phyloP scores from a whole-genome alignment of 2,329 filamentous ascomycete species.

The Fusarium multiceps region DNA sequence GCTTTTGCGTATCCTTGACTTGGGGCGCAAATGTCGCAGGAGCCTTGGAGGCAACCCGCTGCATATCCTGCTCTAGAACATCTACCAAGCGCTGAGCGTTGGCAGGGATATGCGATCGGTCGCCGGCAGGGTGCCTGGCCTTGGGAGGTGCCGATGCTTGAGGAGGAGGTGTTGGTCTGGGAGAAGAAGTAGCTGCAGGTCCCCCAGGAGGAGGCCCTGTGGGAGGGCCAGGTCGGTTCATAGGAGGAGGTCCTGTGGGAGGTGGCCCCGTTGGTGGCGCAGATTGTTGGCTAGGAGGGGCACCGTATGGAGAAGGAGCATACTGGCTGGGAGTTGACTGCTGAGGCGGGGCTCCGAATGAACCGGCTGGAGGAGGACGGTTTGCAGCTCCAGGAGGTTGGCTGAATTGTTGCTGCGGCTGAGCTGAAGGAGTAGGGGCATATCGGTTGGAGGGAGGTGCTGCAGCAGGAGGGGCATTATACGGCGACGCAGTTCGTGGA shows the following conservation, averaged over 20 bases:
- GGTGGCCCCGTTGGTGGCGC: constrained; percentile 56
- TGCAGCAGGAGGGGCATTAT: constrained; percentile 80
- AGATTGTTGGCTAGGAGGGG: constrained; percentile 51
- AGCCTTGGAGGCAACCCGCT: constrained; percentile 86
- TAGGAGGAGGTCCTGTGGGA: constrained; percentile 50
- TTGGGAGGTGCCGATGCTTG: constrained; percentile 61
- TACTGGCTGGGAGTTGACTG: constrained; percentile 66
- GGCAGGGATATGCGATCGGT: constrained; percentile 87
- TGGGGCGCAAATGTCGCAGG: constrained; percentile 88
- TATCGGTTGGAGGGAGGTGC: constrained; percentile 81
- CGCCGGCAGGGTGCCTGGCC: constrained; percentile 80
- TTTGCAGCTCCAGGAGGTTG: constrained; percentile 58
- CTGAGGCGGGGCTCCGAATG: constrained; percentile 59
- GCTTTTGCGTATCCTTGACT: constrained; percentile 93
- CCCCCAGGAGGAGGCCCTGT: constrained; percentile 48
- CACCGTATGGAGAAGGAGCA: constrained; percentile 66
- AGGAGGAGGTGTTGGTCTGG: constrained; percentile 58
- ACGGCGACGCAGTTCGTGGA: constrained; percentile 83
- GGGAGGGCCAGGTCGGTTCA: constrained; percentile 49
- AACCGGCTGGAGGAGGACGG: constrained; percentile 60
- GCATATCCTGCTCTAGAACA: constrained; percentile 84
- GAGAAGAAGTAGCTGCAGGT: constrained; percentile 45
- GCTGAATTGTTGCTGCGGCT: constrained; percentile 58
- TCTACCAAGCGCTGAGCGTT: constrained; percentile 83
- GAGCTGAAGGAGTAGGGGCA: constrained; percentile 72